Base-by-base conservation (phyloP, 2,329 filamentous ascomycete genomes). In the Microcyclospora tardicrescens region DNA sequence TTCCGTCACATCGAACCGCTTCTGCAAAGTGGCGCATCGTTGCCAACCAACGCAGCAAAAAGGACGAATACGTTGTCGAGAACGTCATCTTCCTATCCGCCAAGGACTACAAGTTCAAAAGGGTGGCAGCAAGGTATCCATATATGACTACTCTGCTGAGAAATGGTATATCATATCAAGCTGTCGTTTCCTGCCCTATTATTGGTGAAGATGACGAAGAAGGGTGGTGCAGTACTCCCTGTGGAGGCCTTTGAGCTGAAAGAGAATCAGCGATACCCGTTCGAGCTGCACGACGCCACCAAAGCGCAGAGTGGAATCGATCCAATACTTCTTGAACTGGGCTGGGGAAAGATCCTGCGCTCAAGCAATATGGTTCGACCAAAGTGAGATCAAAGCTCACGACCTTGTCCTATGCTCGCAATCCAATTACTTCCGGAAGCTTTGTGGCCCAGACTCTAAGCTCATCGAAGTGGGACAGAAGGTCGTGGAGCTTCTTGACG, bases 281-380 rank as follows among this genome's bases (percentile, higher is more conserved):
- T 61, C 55, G 79, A 79, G 59, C 56, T 78, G 35, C 69, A 68
- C 36, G 73, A 84, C 81, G 5, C 72, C 79, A 1, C 91, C 91
- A 0, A 57, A 59, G 0, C 58, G 77, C 24, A 82, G 91, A n/a
- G 73, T 75, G 47, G 50, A 57, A 0, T 75, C 81, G 14, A 86
- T 96, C 49, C 63, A 77, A 35, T 58, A 72, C 3, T 81, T 81
- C 12, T 73, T 94, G 8, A 55, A 63, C 68, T 89, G 0, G 65
- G 76, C 9, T 91, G 84, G 76, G 48, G 53, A 1, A 55, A 69
- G 91, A 98, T 47, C 73, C 70, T 0, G 79, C 81, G 35, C 68
- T 95, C 1, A 65, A 66, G 2, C 69, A 77, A 35, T 96, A 87
- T 46, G 84, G 84, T 1, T 34, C 28, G 40, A 40, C 27, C 6